Evolutionary conservation across 352 stramenopile species (phyloP).

Genomic region (Globisporangium polare): DNA sequence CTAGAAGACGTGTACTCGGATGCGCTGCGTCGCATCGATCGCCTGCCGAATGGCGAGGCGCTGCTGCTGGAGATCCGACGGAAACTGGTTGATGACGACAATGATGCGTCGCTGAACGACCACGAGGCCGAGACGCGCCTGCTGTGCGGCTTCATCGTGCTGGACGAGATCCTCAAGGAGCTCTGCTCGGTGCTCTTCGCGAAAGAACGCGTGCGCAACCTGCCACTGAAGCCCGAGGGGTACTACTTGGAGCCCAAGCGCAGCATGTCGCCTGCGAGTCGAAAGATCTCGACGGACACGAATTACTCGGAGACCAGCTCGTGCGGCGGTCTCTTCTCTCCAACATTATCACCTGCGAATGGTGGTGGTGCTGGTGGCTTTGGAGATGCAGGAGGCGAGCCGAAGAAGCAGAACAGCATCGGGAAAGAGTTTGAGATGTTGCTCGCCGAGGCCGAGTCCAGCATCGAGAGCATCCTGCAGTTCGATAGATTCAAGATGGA

Average conservation of each 20-base stretch:
- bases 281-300: constrained; percentile 25
- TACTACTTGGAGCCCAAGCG: constrained; percentile 80
- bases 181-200: constrained; percentile 79
- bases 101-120: constrained; percentile 52
- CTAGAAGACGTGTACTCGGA: constrained; percentile 78
- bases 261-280: constrained; percentile 21
- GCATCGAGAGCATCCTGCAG: constrained; percentile 43
- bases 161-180: constrained; percentile 86
- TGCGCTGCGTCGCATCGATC: constrained; percentile 51
- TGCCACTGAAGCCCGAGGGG: constrained; percentile 78
- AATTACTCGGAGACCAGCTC: constrained; percentile 45
- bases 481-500: constrained; percentile 1
- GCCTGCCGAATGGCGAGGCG: constrained; percentile 45
- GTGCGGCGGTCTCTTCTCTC: constrained; percentile 2
- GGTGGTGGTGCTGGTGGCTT: background rate
- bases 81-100: constrained; percentile 66
- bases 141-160: constrained; percentile 69
- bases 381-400: background rate
- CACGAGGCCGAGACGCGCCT: constrained; percentile 63
- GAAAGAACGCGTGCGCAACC: constrained; percentile 59
- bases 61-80: constrained; percentile 51
- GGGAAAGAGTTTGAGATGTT: constrained; percentile 67
- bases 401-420: constrained; percentile 37
- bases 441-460: constrained; percentile 66
- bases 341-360: constrained; percentile 9